Base-by-base conservation (phyloP, 805 yeast genomes). In the Saccharomycopsis amapae region DNA sequence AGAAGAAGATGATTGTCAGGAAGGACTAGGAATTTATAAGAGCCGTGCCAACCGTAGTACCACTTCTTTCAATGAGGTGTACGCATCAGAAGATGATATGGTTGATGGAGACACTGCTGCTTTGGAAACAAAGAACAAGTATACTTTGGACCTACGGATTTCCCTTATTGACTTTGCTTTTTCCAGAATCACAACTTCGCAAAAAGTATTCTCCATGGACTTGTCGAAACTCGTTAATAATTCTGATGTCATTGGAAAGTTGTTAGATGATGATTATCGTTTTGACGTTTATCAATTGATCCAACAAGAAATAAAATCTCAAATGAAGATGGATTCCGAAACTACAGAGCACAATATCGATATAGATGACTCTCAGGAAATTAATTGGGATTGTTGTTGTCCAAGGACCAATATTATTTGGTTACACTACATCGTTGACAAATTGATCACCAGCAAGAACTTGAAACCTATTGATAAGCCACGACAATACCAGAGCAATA, bases 361-460 rank as follows among this genome's bases (percentile, higher is more conserved):
- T 23, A 5, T 17, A 32, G 4, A 26, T 20, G 5, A 31, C 17
- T 24, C 15, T 26, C 15, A 7, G 5, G 28, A n/a, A 26, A 24
- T 15, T 22, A 40, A 45, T 15, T 39, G 44, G 48, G 62, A 75
- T 2, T 50, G 54, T 18, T 63, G 60, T 46, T 62, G 65, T 40
- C 73, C 78, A 3, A 62, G 61, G 30, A 78, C 81, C 24, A 82
- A 81, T 55, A 57, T 81, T 15, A 56, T 73, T 26, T 81, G 89
- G 89, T 61, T 81, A 37, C 79, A 78, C 53, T 80, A 79, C 55
- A 48, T 82, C n/a, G 66, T 71, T 31, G 73, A 73, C 42, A 70
- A 72, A 49, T 54, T 81, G 46, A 42, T 78, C 7, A 59, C 69
- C 44, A 60, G 58, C 44, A 77, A 76, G 33, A 24, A 26, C 13